phyloP scores from a whole-genome alignment of 305 asterid genomes.

The Fraxinus nigra region DNA sequence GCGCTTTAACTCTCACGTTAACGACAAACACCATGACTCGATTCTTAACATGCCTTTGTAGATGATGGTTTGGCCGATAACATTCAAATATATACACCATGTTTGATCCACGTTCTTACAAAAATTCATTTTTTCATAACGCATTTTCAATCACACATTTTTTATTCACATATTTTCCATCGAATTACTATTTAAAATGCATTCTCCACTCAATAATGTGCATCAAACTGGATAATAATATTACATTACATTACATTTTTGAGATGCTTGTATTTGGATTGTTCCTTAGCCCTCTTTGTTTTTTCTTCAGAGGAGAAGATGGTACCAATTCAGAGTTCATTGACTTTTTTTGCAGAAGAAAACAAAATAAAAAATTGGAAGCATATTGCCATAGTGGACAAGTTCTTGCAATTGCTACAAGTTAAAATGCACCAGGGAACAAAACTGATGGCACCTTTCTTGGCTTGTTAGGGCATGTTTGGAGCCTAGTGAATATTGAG shows the following conservation, averaged over 20 bases:
- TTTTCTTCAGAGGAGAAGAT: constrained; percentile 34
- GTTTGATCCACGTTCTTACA: too few species aligned
- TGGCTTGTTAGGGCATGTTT: constrained; percentile 58
- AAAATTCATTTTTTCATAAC: too few species aligned
- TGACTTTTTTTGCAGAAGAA: constrained; percentile 26
- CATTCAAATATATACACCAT: background rate
- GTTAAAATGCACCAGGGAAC: constrained; percentile 27
- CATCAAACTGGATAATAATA: too few species aligned
- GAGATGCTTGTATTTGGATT: constrained; percentile 33
- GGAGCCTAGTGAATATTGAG: constrained; percentile 35
- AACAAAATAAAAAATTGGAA: constrained; percentile 41
- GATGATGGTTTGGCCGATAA: background rate
- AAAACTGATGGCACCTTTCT: constrained; percentile 43
- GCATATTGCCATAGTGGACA: constrained; percentile 26
- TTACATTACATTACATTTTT: background rate
- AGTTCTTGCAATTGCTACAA: constrained; percentile 51
- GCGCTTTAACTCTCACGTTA: too few species aligned
- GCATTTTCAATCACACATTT: too few species aligned
- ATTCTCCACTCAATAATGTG: too few species aligned
- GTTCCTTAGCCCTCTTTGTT: constrained; percentile 25
- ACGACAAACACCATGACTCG: too few species aligned
- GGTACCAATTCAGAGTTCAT: constrained; percentile 36
- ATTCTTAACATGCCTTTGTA: background rate
- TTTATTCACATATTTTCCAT: too few species aligned
- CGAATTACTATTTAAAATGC: too few species aligned